Evolutionary conservation across 2,329 filamentous ascomycete genomes (phyloP).

Genomic region (Metarhizium brunneum): DNA sequence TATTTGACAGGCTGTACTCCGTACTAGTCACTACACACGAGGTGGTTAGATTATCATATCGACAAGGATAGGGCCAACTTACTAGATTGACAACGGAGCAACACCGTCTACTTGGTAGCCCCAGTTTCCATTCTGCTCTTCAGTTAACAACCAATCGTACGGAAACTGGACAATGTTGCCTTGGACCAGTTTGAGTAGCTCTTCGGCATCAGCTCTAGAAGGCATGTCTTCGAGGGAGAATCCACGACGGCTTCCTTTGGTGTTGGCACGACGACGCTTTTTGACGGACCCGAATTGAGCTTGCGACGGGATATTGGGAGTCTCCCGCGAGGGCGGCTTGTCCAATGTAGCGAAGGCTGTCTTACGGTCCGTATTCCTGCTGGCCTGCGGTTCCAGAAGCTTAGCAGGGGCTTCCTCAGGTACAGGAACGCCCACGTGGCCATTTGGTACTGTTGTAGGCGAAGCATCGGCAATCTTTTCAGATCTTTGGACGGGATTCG

Average conservation of each 20-base stretch:
- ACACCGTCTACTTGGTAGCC: slow-evolving; percentile 93
- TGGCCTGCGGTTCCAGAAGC: slow-evolving; percentile 24
- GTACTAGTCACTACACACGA: neutral
- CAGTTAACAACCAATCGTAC: slow-evolving; percentile 88
- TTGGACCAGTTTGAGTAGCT: slow-evolving; percentile 71
- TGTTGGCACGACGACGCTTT: slow-evolving; percentile 59
- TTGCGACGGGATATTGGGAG: slow-evolving; percentile 18
- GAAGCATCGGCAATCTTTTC: neutral
- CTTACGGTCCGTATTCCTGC: slow-evolving; percentile 37
- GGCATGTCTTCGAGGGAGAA: slow-evolving; percentile 69
- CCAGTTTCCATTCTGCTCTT: slow-evolving; percentile 93
- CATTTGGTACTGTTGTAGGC: slow-evolving; percentile 10
- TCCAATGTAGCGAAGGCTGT: slow-evolving; percentile 48
- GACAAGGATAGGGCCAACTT: slow-evolving; percentile 30
- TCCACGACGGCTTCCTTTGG: slow-evolving; percentile 56
- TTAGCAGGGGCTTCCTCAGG: slow-evolving; percentile 30
- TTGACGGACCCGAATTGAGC: slow-evolving; percentile 40
- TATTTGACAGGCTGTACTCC: neutral
- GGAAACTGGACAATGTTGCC: slow-evolving; percentile 87
- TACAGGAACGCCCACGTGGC: slow-evolving; percentile 36
- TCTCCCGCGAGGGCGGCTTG: slow-evolving; percentile 32
- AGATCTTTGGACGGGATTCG: slow-evolving; percentile 17
- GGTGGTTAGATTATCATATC: neutral
- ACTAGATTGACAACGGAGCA: slow-evolving; percentile 96
- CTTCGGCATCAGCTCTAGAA: slow-evolving; percentile 66